Evolutionary conservation across 345 rosid genomes (phyloP).

Genomic region (Rhizophora mangle): DNA sequence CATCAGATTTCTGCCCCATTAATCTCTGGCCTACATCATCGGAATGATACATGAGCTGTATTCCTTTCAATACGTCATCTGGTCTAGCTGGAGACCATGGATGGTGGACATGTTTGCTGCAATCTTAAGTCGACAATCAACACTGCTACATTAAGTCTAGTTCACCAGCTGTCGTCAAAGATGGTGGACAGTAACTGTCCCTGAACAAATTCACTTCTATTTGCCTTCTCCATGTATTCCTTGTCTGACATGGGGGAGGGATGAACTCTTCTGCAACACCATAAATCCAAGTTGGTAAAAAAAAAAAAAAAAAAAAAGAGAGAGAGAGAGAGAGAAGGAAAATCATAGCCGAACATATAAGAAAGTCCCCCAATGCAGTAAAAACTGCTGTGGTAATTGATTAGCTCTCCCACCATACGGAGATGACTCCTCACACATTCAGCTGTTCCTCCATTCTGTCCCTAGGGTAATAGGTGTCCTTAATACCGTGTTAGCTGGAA

Average conservation of each 20-base stretch:
- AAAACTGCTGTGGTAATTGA: not conserved
- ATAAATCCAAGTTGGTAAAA: not conserved
- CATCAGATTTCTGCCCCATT: not conserved
- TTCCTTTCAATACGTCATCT: constrained; percentile 1
- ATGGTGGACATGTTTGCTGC: not conserved
- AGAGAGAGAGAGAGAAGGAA: no score
- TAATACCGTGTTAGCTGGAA: no score
- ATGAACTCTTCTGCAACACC: constrained; percentile 29
- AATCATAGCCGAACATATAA: not conserved
- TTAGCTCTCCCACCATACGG: no score
- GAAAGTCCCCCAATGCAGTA: no score
- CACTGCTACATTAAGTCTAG: constrained; percentile 2
- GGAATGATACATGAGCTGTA: constrained; percentile 5
- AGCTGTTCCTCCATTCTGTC: no score
- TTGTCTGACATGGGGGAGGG: constrained; percentile 42
- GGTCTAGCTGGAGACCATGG: constrained; percentile 1
- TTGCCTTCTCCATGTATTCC: constrained; percentile 55
- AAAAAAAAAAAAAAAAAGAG: not conserved
- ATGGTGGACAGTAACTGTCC: constrained; percentile 57
- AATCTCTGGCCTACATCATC: not conserved
- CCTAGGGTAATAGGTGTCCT: no score
- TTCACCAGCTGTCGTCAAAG: constrained; percentile 41
- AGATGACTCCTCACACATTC: no score
- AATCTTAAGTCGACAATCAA: constrained; percentile 11
- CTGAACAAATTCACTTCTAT: constrained; percentile 60